Percentiles rank a stretch among this genome's conserved stretches.
phyloP scores from a whole-genome alignment of 2,329 filamentous ascomycete genomes.

The Beauveria pseudobassiana region DNA sequence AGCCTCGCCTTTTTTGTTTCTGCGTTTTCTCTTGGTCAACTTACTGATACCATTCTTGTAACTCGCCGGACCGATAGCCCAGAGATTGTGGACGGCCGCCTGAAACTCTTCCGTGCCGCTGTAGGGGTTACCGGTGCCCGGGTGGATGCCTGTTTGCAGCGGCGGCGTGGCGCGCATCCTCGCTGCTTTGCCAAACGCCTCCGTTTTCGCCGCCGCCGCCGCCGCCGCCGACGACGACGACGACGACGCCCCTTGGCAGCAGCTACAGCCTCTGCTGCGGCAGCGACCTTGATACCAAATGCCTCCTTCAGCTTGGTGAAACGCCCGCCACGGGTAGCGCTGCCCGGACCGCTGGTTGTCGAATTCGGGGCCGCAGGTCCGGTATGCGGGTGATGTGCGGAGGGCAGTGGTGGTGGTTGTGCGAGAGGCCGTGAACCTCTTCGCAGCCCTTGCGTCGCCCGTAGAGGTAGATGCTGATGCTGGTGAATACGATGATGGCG shows the following conservation, averaged over 20 bases:
- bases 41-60: slow-evolving; percentile 22
- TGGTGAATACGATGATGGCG: slow-evolving; percentile 35
- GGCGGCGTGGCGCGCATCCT: background rate
- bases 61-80: background rate
- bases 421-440: background rate
- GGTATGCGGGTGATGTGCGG: background rate
- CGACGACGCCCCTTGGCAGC: background rate
- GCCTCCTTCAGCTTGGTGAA: background rate
- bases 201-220: background rate
- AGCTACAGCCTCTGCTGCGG: background rate
- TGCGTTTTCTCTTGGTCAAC: slow-evolving; percentile 9
- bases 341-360: background rate
- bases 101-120: slow-evolving; percentile 8
- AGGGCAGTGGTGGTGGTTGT: background rate
- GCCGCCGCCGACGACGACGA: no score
- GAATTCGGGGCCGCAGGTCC: background rate
- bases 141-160: background rate
- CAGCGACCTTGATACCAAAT: background rate
- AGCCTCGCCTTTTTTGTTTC: background rate
- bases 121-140: background rate
- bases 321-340: background rate
- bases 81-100: slow-evolving; percentile 8
- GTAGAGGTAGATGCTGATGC: slow-evolving; percentile 40
- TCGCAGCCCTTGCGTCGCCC: slow-evolving; percentile 33
- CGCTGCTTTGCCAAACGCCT: background rate